Conservation (phyloP, 2,329 filamentous ascomycete species). For the Thelonectria rubi region DNA sequence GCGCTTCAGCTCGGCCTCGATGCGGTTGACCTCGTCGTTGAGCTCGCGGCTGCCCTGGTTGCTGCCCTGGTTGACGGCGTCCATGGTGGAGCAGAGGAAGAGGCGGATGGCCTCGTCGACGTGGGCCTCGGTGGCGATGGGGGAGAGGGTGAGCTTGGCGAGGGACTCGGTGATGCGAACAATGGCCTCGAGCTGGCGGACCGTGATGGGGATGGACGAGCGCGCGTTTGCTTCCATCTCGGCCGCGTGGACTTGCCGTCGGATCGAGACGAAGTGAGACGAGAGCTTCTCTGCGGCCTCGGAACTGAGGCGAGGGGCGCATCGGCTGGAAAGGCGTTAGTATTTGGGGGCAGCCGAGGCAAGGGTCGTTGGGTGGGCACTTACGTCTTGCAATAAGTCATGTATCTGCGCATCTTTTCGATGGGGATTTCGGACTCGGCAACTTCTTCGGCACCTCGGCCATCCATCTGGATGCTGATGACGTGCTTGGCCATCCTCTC, state of each 20-base stretch:
- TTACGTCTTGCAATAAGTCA: conserved; percentile 95
- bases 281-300: conserved; percentile 96
- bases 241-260: conserved; percentile 89
- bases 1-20: conserved; percentile 88
- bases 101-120: conserved; percentile 97
- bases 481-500: conserved; percentile 96
- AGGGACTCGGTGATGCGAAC: conserved; percentile 96
- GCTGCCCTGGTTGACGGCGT: conserved; percentile 91
- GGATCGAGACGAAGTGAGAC: conserved; percentile 96
- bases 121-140: conserved; percentile 87
- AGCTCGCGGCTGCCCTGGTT: conserved; percentile 86
- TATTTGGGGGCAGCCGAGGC: neutral
- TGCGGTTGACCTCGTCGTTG: conserved; percentile 85
- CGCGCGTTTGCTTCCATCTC: conserved; percentile 90
- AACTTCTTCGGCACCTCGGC: conserved; percentile 81
- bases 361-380: conserved; percentile 45
- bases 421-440: conserved; percentile 89
- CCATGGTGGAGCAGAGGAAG: conserved; percentile 97
- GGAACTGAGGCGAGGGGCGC: conserved; percentile 87
- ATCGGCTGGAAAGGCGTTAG: conserved; percentile 69
- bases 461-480: conserved; percentile 96
- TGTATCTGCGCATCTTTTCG: conserved; percentile 96
- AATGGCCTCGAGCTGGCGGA: conserved; percentile 96
- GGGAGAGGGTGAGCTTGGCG: conserved; percentile 87
- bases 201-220: conserved; percentile 95